Percentiles rank a stretch among this genome's conserved stretches.
Conservation (phyloP, 805 yeast genomes). For the Barnettozyma siamensis region DNA sequence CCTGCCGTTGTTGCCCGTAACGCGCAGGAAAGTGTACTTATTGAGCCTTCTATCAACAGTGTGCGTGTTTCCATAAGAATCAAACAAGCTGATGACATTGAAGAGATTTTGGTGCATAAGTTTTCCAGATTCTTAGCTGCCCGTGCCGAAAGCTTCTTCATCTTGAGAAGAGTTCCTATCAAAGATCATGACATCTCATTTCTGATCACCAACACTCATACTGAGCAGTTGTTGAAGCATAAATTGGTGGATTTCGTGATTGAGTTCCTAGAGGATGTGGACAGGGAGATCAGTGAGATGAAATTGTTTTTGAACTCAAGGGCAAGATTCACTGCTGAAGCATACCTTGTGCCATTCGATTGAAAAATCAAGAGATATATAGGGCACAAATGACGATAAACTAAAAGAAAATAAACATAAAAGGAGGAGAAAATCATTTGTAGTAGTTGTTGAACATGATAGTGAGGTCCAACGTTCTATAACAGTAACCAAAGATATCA, state of each 20-base stretch:
- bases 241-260: slow-evolving; percentile 94
- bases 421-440: too few species aligned
- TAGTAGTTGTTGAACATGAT: too few species aligned
- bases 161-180: slow-evolving; percentile 86
- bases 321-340: slow-evolving; percentile 97
- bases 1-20: slow-evolving; percentile 90
- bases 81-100: slow-evolving; percentile 97
- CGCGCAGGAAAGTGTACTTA: slow-evolving; percentile 86
- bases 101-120: slow-evolving; percentile 87
- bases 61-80: slow-evolving; percentile 87
- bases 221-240: slow-evolving; percentile 91
- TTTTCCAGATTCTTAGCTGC: slow-evolving; percentile 91
- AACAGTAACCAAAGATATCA: too few species aligned
- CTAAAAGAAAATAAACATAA: too few species aligned
- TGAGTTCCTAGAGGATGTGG: slow-evolving; percentile 99
- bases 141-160: slow-evolving; percentile 91
- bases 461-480: too few species aligned
- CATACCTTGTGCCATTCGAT: slow-evolving; percentile 86
- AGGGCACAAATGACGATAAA: background rate
- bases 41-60: slow-evolving; percentile 91
- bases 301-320: slow-evolving; percentile 93
- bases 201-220: slow-evolving; percentile 87
- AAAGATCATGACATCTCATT: slow-evolving; percentile 91
- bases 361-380: slow-evolving; percentile 22
- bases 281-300: slow-evolving; percentile 97